Conservation (phyloP, 2,329 filamentous ascomycete genomes). For the Camptophora hylomeconis region DNA sequence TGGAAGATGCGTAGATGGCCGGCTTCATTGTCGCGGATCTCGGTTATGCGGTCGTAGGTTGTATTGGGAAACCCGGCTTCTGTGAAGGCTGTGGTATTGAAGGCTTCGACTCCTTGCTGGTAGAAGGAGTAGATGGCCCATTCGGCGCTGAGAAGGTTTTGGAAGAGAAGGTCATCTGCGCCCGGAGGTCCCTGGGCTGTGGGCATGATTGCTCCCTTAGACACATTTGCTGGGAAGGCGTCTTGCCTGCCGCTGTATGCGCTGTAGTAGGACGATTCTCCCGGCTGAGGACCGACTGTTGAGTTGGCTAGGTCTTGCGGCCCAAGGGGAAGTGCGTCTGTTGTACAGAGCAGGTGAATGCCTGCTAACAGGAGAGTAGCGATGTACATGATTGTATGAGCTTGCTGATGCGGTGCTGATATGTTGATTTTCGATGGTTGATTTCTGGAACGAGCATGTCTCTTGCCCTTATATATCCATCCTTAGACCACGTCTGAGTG, state of each 20-base stretch:
- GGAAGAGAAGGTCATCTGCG: constrained; percentile 30
- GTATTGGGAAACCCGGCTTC: constrained; percentile 24
- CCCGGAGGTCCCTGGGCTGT: constrained; percentile 21
- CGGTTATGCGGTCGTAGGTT: constrained; percentile 26
- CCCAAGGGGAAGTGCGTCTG: no score
- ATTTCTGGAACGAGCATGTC: no score
- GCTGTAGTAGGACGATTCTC: constrained; percentile 23
- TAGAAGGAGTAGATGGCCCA: constrained; percentile 35
- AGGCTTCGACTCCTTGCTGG: constrained; percentile 28
- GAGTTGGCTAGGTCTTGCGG: no score
- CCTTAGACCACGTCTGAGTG: no score
- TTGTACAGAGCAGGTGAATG: no score
- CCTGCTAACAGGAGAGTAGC: no score
- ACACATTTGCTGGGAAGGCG: constrained; percentile 27
- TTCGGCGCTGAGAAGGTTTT: constrained; percentile 33
- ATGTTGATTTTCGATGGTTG: no score
- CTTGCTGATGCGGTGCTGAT: no score
- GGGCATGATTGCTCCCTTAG: constrained; percentile 21
- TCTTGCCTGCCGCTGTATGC: constrained; percentile 21
- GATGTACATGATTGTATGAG: no score
- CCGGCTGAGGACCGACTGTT: constrained; percentile 22
- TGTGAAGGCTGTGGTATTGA: constrained; percentile 25
- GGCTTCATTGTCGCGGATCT: constrained; percentile 35
- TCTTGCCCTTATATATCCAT: no score
- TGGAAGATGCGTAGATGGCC: constrained; percentile 34